Base-by-base conservation (phyloP, 768 basidiomycete genomes). In the Mrakia hoshinonis region DNA sequence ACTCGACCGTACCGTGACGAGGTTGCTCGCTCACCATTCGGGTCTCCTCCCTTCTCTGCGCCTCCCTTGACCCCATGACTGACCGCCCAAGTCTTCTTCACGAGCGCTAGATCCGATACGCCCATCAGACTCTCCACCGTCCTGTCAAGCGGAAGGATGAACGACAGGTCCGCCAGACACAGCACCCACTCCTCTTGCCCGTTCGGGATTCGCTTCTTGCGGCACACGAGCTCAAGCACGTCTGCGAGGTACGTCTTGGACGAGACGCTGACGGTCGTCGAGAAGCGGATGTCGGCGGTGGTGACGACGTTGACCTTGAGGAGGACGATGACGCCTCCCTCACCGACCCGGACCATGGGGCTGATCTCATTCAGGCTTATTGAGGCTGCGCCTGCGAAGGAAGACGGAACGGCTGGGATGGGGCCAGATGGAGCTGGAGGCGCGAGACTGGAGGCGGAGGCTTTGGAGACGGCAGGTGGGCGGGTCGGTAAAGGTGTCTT, bases 221-320 rank as follows among this genome's bases (percentile, higher is more conserved):
- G 75, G 71, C 75, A 92, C 1, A 91, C 88, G 26, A 87, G 82
- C 73, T 96, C 95, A 29, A 96, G 84, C 0, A 91, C 91, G 79
- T 98, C 95, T 75, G 94, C 92, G 86, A 97, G 89, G 79, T 98
- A 98, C 88, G 92, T 96, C 11, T 90, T 92, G 18, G 90, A 87
- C 11, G 92, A n/a, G 55, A 92, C 92, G 47, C 88, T 88, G 75
- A 96, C 91, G 0, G 92, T 94, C 0, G 92, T 94, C 0, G 86
- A 91, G 61, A 92, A 86, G 71, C 92, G 91, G 2, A 89, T 77
- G 78, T 94, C 91, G 0, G 87, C 87, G 39, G 86, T 87, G 62
- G 91, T 89, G 4, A 87, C 89, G 39, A 94, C 88, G 43, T 87
- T 82, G 68, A 95, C 87, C 29, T 90, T 85, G 52, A 97, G 82